Evolutionary conservation across 2,329 filamentous ascomycete genomes (phyloP), one percentile per base, ranked within the genome.

Genomic region (Nigrospora osmanthi): DNA sequence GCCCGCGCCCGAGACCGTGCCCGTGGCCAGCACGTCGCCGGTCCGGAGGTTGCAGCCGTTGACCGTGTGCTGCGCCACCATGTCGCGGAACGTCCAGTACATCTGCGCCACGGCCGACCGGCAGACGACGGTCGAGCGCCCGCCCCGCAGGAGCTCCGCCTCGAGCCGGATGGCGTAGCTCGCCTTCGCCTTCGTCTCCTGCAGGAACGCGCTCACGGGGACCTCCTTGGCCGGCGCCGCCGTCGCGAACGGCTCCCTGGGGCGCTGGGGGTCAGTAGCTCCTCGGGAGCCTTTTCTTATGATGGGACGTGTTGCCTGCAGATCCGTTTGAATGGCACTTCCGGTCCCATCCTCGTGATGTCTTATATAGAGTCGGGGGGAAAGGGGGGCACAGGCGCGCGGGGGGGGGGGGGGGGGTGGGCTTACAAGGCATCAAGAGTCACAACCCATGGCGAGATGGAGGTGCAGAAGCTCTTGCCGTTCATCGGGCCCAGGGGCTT

Each of bases 361-460:
- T 28, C 23, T 28, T 6, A 28, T 10, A 28, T 10, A 28, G 23
- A 28, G 23, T 28, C 7, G 9, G 23, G 23, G 19, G 7, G 7
- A 23, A 7, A 7, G n/a, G n/a, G n/a, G n/a, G n/a, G n/a, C n/a
- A n/a, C n/a, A n/a, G n/a, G n/a, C n/a, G n/a, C n/a, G n/a, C n/a
- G n/a, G n/a, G n/a, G n/a, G 23, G 23, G 23, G 23, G 2, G 23
- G 23, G 23, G 23, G 23, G 2, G 5, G 23, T 28, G 23, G 7
- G 23, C 23, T 28, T 28, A 28, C n/a, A 84, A 56, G 0, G 81
- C 80, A 33, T 82, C 78, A 2, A 77, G 62, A 0, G 78, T 80
- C 4, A 83, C 59, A 12, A 83, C 63, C 80, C 80, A 84, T 0
- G 80, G 78, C 0, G 74, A 78, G 17, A 84, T 74, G 1, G 69